phyloP scores from a whole-genome alignment of 164 flowering plant species.

The Tetracentron sinense region DNA sequence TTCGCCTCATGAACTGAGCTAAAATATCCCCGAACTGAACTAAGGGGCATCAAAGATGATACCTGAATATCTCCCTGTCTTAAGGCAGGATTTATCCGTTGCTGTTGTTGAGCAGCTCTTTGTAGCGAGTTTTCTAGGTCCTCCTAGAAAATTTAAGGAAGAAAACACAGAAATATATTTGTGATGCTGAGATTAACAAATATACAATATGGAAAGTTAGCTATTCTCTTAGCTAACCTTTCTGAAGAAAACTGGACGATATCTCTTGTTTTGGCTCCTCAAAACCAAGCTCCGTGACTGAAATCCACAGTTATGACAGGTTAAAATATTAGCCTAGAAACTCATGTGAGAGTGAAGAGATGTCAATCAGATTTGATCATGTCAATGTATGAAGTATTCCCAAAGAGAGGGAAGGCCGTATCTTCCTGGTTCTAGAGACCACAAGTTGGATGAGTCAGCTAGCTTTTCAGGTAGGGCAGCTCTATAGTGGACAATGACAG shows the following conservation, averaged over 20 bases:
- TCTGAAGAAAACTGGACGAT: constrained; percentile 84
- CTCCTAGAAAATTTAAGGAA: constrained; percentile 43
- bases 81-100: constrained; percentile 51
- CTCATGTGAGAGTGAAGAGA: neutral
- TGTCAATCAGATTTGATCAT: neutral
- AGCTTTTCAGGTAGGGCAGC: too few species aligned
- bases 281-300: constrained; percentile 82
- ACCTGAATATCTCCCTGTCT: constrained; percentile 79
- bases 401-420: neutral
- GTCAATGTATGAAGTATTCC: neutral
- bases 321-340: constrained; percentile 3
- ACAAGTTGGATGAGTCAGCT: too few species aligned
- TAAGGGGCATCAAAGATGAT: constrained; percentile 8
- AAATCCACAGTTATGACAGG: constrained; percentile 10
- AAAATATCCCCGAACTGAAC: too few species aligned
- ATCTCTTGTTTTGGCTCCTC: constrained; percentile 57
- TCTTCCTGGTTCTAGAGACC: too few species aligned
- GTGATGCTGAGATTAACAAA: neutral
- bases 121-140: constrained; percentile 68
- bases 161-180: neutral
- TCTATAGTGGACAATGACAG: too few species aligned
- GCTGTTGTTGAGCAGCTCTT: constrained; percentile 62
- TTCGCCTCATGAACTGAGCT: neutral
- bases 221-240: constrained; percentile 50
- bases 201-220: neutral